phyloP scores from a whole-genome alignment of 805 yeast genomes.

The Pichia deserticola region DNA sequence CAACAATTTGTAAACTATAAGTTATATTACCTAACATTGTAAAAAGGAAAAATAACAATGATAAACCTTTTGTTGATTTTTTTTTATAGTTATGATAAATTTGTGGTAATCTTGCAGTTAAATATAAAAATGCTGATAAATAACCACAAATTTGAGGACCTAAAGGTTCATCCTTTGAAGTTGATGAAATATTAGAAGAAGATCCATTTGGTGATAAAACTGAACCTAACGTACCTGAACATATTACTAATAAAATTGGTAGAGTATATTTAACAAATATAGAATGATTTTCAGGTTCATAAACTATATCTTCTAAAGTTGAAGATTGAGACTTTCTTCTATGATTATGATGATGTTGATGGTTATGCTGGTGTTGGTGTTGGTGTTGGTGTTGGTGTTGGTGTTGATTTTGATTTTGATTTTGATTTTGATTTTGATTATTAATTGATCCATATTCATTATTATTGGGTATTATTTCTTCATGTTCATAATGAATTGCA shows the following conservation, averaged over 20 bases:
- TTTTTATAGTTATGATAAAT: constrained; percentile 71
- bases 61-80: constrained; percentile 77
- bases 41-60: constrained; percentile 69
- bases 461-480: not conserved
- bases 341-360: not conserved
- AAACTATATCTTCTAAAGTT: constrained; percentile 43
- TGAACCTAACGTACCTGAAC: constrained; percentile 58
- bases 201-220: constrained; percentile 35
- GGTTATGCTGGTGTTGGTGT: constrained; percentile 3
- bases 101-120: constrained; percentile 76
- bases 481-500: constrained; percentile 6
- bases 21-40: constrained; percentile 71
- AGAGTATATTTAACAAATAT: constrained; percentile 43
- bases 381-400: constrained; percentile 1
- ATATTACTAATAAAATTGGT: constrained; percentile 55
- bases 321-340: constrained; percentile 30
- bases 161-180: constrained; percentile 1
- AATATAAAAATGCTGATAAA: constrained; percentile 56
- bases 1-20: constrained; percentile 64
- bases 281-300: constrained; percentile 41
- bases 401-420: not conserved
- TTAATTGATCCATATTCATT: not conserved
- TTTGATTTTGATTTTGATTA: not conserved
- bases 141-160: constrained; percentile 64
- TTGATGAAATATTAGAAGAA: constrained; percentile 5